A percentile compares a stretch with the other conserved stretches of the same genome.
phyloP scores from a whole-genome alignment of 1,284 basidiomycete species.

The Amylostereum areolatum region DNA sequence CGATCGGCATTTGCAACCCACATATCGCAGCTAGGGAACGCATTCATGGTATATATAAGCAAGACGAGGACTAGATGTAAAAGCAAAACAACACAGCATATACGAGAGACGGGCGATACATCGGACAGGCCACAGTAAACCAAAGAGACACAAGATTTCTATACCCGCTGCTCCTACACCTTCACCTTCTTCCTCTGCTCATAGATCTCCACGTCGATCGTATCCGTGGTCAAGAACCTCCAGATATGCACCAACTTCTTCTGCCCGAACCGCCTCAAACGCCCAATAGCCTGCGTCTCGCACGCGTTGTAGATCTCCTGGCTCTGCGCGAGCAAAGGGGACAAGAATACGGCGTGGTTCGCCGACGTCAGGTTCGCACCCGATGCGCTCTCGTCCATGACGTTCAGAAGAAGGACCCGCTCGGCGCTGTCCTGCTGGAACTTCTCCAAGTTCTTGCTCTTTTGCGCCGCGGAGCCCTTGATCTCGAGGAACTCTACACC shows the following conservation, averaged over 20 bases:
- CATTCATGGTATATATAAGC: too few relatives aligned
- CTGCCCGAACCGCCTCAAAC: constrained; percentile 84
- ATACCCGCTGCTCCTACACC: constrained; percentile 9
- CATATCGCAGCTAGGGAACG: too few relatives aligned
- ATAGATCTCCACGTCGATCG: constrained; percentile 83
- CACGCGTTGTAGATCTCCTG: constrained; percentile 82
- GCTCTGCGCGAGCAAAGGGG: constrained; percentile 74
- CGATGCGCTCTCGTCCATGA: constrained; percentile 91
- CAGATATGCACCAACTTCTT: constrained; percentile 75
- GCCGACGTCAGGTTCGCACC: constrained; percentile 91
- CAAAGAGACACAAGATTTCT: too few relatives aligned
- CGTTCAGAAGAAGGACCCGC: constrained; percentile 83
- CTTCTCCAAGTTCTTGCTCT: constrained; percentile 75
- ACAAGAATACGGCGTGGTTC: constrained; percentile 93
- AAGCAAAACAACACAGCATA: too few relatives aligned
- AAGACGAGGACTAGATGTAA: too few relatives aligned
- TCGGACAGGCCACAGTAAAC: too few relatives aligned
- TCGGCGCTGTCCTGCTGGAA: constrained; percentile 77
- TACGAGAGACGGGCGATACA: too few relatives aligned
- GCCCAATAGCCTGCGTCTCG: constrained; percentile 88
- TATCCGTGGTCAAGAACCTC: constrained; percentile 76
- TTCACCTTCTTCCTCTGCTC: constrained; percentile 37
- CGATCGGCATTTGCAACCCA: too few relatives aligned
- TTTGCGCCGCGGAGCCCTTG: constrained; percentile 69
- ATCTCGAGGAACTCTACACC: constrained; percentile 79